A percentile compares a stretch with the other conserved stretches of the same genome.
phyloP scores from a whole-genome alignment of 345 rosid genomes.

The Sisymbrium irio region DNA sequence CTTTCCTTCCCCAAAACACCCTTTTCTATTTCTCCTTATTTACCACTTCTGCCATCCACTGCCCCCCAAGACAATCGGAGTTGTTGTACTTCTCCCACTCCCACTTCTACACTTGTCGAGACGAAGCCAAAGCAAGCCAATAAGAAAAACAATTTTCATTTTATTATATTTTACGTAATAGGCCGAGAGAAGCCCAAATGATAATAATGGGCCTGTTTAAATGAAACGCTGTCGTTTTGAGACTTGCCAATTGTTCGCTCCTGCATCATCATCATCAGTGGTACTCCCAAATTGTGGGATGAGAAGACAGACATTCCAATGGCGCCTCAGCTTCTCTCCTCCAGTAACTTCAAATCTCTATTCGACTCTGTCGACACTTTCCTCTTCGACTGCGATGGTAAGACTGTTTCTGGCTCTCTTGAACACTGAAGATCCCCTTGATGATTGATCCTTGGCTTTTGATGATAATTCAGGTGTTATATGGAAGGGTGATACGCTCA shows the following conservation, averaged over 20 bases:
- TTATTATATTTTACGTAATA: not conserved
- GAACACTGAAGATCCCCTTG: not conserved
- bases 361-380: slow-evolving; percentile 63
- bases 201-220: not conserved
- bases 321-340: slow-evolving; percentile 47
- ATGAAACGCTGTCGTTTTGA: not conserved
- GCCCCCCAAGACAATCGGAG: slow-evolving; percentile 1
- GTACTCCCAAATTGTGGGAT: not conserved
- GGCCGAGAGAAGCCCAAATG: not conserved
- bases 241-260: not conserved
- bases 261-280: not conserved
- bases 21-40: not conserved
- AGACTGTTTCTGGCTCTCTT: not conserved
- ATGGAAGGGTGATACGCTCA: slow-evolving; percentile 83
- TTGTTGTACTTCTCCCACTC: not conserved
- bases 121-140: not conserved
- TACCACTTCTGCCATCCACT: not conserved
- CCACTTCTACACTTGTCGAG: not conserved
- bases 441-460: not conserved
- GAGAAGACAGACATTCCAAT: not conserved
- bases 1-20: slow-evolving; percentile 3
- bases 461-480: slow-evolving; percentile 63
- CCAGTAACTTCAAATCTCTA: slow-evolving; percentile 40
- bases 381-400: slow-evolving; percentile 78
- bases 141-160: not conserved